A percentile compares a stretch with the other conserved stretches of the same genome.
These are phyloP conservation scores for Apophysomyces sp. DNA, from an alignment of 371 early-diverging fungal species.

Conservation along the genomic window DNA sequence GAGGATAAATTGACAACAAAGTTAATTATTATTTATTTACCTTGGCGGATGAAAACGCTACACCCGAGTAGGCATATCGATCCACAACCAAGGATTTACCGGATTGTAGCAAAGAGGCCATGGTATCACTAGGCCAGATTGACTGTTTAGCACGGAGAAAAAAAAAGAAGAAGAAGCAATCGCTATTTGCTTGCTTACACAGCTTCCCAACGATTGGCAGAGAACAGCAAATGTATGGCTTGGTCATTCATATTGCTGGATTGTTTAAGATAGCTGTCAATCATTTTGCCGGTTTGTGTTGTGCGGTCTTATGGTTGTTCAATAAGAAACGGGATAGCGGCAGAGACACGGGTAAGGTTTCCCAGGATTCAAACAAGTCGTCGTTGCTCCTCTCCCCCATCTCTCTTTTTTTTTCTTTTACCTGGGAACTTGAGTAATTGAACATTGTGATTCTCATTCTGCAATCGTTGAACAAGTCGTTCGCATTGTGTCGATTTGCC, in stretches of 20 bases:
- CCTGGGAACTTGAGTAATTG: slow-evolving; percentile 78
- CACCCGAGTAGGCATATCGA: slow-evolving; percentile 98
- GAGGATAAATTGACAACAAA: background rate
- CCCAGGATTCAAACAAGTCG: no score
- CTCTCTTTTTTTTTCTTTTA: no score
- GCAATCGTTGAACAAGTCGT: slow-evolving; percentile 62
- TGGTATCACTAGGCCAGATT: slow-evolving; percentile 60
- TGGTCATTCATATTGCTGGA: slow-evolving; percentile 74
- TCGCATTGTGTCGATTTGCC: slow-evolving; percentile 95
- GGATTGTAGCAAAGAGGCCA: slow-evolving; percentile 50
- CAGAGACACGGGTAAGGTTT: no score
- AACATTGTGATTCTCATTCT: slow-evolving; percentile 37
- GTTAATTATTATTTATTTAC: slow-evolving; percentile 25
- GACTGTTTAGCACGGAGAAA: no score
- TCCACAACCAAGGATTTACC: slow-evolving; percentile 91
- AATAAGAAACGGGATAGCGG: background rate
- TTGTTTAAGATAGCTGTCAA: slow-evolving; percentile 84
- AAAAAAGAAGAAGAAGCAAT: background rate
- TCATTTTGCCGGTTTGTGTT: slow-evolving; percentile 88
- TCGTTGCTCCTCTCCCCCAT: no score
- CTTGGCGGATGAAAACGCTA: slow-evolving; percentile 93
- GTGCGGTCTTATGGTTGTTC: slow-evolving; percentile 87
- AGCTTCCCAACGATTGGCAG: slow-evolving; percentile 86
- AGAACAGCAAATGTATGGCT: slow-evolving; percentile 94
- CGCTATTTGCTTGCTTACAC: slow-evolving; percentile 34